Base-by-base conservation (phyloP, 2,329 filamentous ascomycete species). In the Diaporthe destruens region DNA sequence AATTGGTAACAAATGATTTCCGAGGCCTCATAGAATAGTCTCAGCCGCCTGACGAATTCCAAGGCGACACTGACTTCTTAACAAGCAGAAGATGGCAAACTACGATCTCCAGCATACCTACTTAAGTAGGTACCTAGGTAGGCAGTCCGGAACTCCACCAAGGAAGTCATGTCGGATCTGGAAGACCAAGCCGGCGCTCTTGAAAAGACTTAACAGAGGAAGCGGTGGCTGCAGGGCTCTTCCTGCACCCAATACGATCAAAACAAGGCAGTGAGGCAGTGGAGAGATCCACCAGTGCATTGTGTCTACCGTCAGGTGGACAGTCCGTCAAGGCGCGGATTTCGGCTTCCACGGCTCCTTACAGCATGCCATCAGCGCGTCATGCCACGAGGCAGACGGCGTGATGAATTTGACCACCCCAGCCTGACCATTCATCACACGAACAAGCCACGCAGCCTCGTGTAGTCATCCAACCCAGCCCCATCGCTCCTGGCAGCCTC, bases 391-490 rank as follows among this genome's bases (percentile, higher is more conserved):
- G 11, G 39, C 25, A 32, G 16, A 51, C n/a, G 23, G 61, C 4
- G 61, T 25, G 20, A 51, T 16, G 29, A 29, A 51, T 51, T 32
- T 6, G 6, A 49, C 34, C 29, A 23, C 11, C 11, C 29, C n/a
- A 20, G 29, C 14, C 5, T 16, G 25, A 14, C 42, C 42, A 6
- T 18, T 2, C 20, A 20, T 61, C 55, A 65, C 16, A 71, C 67
- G 20, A 29, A 65, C 34, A 72, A 53, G 20, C 67, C 67, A n/a
- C 51, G 53, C 18, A 73, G 6, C 25, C 39, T 71, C 32, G 69
- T 71, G 54, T 66, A 61, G n/a, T 71, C 59, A 34, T 61, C 34
- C 12, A 47, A 44, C 18, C 16, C 59, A 16, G 39, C 23, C 16
- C 34, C 59, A 29, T 59, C 39, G 25, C 36, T 36, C 1, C 32